Evolutionary conservation across 371 early-diverging fungal genomes (phyloP).

Genomic region (Sanchytrium tribonematis): DNA sequence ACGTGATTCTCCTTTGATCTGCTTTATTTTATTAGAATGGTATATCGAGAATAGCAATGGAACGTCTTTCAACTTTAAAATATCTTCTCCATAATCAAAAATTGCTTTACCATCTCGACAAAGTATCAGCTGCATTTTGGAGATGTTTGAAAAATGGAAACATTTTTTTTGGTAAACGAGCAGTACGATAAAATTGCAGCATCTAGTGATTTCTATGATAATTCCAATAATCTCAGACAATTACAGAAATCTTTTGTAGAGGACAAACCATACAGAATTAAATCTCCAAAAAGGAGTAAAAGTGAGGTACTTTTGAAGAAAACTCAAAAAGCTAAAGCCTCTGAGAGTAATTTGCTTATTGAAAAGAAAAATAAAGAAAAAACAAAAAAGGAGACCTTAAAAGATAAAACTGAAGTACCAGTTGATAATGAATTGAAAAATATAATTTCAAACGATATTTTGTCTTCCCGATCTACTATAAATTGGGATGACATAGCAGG

Average conservation of each 20-base stretch:
- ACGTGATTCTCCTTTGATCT: neutral
- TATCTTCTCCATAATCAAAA: neutral
- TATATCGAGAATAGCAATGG: neutral
- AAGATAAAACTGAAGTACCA: neutral
- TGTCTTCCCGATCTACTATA: slow-evolving; percentile 18
- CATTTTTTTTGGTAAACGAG: too few relatives aligned
- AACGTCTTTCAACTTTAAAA: neutral
- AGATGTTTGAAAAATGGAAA: too few relatives aligned
- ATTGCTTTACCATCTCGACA: neutral
- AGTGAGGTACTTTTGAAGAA: too few relatives aligned
- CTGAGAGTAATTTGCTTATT: too few relatives aligned
- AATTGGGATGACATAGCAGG: slow-evolving; percentile 25
- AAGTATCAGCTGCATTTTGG: neutral
- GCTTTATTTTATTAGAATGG: neutral
- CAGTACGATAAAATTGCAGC: too few relatives aligned
- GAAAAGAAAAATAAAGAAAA: too few relatives aligned
- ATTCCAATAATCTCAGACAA: too few relatives aligned
- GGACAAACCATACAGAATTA: too few relatives aligned
- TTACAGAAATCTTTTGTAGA: too few relatives aligned
- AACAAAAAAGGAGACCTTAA: neutral
- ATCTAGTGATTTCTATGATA: too few relatives aligned
- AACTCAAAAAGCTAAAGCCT: too few relatives aligned
- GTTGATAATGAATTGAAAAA: slow-evolving; percentile 24
- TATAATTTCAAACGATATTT: slow-evolving; percentile 22
- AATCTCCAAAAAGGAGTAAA: too few relatives aligned